A percentile compares a stretch with the other conserved stretches of the same genome.
phyloP scores from a whole-genome alignment of 768 basidiomycete genomes.

The Naematelia aurantialba region DNA sequence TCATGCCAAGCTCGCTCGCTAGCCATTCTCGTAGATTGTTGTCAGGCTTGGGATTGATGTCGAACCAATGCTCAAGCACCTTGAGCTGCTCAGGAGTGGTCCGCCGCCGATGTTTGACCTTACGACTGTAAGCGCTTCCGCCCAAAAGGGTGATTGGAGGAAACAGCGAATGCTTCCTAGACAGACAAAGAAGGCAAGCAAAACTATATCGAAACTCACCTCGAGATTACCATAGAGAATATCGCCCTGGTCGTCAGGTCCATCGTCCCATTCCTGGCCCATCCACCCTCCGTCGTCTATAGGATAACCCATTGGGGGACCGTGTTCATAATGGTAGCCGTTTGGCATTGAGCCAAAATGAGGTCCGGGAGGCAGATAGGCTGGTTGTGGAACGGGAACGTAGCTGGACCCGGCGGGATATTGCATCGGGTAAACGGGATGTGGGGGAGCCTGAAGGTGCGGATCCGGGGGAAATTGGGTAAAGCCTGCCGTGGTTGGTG shows the following conservation, averaged over 20 bases:
- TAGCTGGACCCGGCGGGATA: not conserved
- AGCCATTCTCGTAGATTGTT: constrained; percentile 67
- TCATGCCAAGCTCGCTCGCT: constrained; percentile 81
- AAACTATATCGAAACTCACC: not conserved
- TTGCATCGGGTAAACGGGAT: not conserved
- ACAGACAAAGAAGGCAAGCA: no score
- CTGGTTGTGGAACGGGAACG: not conserved
- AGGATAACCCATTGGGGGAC: not conserved
- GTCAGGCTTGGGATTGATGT: constrained; percentile 86
- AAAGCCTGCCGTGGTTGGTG: not conserved
- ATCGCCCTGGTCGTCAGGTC: not conserved
- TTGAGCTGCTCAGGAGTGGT: constrained; percentile 84
- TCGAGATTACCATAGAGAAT: not conserved
- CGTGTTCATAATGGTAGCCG: not conserved
- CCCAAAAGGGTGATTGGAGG: no score
- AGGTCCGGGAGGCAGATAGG: not conserved
- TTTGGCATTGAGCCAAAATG: not conserved
- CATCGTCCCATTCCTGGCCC: not conserved
- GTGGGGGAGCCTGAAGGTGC: not conserved
- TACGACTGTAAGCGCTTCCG: not conserved
- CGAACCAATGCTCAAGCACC: constrained; percentile 82
- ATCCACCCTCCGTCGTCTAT: not conserved
- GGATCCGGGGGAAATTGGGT: not conserved
- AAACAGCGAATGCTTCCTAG: no score
- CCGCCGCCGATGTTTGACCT: constrained; percentile 89